Evolutionary conservation across 2,329 filamentous ascomycete species (phyloP).

Genomic region (Hypomyces rosellus): DNA sequence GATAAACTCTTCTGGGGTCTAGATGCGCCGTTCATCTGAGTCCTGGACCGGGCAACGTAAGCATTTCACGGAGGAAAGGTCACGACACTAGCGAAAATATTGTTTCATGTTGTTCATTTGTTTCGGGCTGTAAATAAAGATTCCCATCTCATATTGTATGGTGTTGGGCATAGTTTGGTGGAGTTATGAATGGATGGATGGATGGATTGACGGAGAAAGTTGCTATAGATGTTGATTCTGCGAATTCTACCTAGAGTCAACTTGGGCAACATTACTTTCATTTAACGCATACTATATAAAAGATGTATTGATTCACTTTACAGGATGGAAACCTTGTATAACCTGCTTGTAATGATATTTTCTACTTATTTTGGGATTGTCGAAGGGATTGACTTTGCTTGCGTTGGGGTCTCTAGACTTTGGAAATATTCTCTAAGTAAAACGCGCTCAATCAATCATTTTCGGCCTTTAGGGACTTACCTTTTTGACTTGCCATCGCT

Average conservation of each 20-base stretch:
- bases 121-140: too few relatives aligned
- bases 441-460: not conserved
- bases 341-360: not conserved
- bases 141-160: too few relatives aligned
- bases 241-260: too few relatives aligned
- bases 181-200: too few relatives aligned
- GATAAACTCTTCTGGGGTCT: slow-evolving; percentile 29
- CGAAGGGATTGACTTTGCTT: not conserved
- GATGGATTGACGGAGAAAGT: too few relatives aligned
- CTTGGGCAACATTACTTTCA: too few relatives aligned
- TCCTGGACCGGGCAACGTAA: not conserved
- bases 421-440: not conserved
- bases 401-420: not conserved
- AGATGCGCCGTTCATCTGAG: slow-evolving; percentile 27
- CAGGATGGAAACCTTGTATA: not conserved
- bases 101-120: not conserved
- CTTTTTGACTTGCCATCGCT: slow-evolving; percentile 10
- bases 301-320: not conserved
- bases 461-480: slow-evolving; percentile 3
- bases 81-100: not conserved
- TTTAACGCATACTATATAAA: too few relatives aligned
- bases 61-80: not conserved
- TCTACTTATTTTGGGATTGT: not conserved
- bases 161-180: too few relatives aligned
- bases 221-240: too few relatives aligned